Evolutionary conservation across 2,329 filamentous ascomycete species (phyloP).

Genomic region (Aspergillus novoparasiticus): DNA sequence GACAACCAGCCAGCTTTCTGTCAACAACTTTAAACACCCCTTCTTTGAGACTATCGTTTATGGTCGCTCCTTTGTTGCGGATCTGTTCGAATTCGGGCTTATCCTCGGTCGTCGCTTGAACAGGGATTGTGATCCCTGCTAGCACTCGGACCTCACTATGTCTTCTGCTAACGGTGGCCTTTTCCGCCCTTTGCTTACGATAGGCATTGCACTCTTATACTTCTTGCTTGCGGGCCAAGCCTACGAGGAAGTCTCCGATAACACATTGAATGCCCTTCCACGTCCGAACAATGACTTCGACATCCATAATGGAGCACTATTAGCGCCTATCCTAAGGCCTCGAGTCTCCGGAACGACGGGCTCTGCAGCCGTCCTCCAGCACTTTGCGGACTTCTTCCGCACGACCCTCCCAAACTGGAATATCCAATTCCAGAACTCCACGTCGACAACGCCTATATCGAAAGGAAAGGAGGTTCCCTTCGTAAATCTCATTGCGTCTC

Average conservation of each 20-base stretch:
- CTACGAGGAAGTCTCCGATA: slow-evolving; percentile 70
- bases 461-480: slow-evolving; percentile 75
- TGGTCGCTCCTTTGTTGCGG: background rate
- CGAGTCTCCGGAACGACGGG: slow-evolving; percentile 87
- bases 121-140: background rate
- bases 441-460: slow-evolving; percentile 75
- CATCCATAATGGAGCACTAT: slow-evolving; percentile 71
- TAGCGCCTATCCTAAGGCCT: slow-evolving; percentile 83
- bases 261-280: slow-evolving; percentile 71
- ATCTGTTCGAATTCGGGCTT: background rate
- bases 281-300: slow-evolving; percentile 76
- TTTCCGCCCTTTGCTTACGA: slow-evolving; percentile 26
- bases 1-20: slow-evolving; percentile 2
- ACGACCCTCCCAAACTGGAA: slow-evolving; percentile 75
- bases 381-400: slow-evolving; percentile 82
- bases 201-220: slow-evolving; percentile 29
- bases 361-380: slow-evolving; percentile 70
- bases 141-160: slow-evolving; percentile 24
- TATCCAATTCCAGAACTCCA: slow-evolving; percentile 86
- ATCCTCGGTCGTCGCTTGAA: background rate
- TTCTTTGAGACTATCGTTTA: background rate
- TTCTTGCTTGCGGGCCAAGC: slow-evolving; percentile 37
- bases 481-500: slow-evolving; percentile 79
- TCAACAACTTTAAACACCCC: background rate
- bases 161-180: slow-evolving; percentile 31